A percentile compares a stretch with the other conserved stretches of the same genome.
phyloP scores from a whole-genome alignment of 148 eudicot species.

The Selenicereus undatus region DNA sequence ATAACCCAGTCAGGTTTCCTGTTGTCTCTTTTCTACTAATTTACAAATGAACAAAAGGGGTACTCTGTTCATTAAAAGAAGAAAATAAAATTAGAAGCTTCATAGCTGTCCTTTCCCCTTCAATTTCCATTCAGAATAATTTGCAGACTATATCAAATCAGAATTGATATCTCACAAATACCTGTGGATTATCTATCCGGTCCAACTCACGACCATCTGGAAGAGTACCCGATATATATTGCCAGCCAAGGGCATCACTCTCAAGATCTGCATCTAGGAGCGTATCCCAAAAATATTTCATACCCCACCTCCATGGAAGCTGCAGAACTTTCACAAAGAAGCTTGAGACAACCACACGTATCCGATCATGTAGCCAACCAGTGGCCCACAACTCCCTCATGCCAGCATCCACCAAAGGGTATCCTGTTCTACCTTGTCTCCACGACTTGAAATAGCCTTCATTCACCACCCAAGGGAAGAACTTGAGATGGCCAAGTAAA shows the following conservation, averaged over 20 bases:
- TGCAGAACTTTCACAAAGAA: slow-evolving; percentile 97
- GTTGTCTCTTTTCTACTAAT: neutral
- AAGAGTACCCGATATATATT: slow-evolving; percentile 85
- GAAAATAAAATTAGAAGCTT: neutral
- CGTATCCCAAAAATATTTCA: slow-evolving; percentile 99
- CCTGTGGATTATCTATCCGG: slow-evolving; percentile 98
- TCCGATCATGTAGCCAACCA: slow-evolving; percentile 96
- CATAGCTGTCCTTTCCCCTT: neutral
- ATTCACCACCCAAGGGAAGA: slow-evolving; percentile 91
- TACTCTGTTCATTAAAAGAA: neutral
- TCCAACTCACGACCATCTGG: slow-evolving; percentile 93
- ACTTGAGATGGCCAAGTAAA: slow-evolving; percentile 81
- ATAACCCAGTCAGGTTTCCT: neutral
- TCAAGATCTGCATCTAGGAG: slow-evolving; percentile 96
- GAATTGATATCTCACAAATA: slow-evolving; percentile 17
- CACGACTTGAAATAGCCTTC: slow-evolving; percentile 86
- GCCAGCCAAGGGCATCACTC: slow-evolving; percentile 99
- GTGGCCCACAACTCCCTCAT: slow-evolving; percentile 99
- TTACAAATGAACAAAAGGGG: neutral
- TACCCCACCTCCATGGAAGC: slow-evolving; percentile 99
- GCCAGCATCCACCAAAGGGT: slow-evolving; percentile 98
- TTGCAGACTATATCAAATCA: neutral
- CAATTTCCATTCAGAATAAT: neutral
- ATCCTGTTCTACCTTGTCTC: slow-evolving; percentile 99
- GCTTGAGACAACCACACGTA: slow-evolving; percentile 91